Evolutionary conservation across 495 filamentous ascomycete species (phyloP), one percentile per base, ranked within the genome.

Genomic region (Neurospora sp.): DNA sequence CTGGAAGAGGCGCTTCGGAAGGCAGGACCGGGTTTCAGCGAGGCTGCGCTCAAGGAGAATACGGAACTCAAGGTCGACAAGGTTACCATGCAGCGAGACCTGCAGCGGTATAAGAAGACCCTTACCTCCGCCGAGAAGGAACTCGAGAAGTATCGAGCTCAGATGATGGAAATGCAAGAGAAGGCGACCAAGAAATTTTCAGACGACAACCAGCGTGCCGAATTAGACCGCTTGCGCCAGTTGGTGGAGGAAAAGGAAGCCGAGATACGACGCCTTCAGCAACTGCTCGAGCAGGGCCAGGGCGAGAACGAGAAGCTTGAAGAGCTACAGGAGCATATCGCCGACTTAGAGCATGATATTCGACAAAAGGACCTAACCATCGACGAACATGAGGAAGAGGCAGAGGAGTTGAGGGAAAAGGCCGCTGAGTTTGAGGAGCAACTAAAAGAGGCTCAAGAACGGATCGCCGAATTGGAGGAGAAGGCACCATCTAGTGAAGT

Each of bases 61-160:
- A 95, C 95, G 20, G 95, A 97, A 74, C 89, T 99, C 49, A 98
- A 98, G 82, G 93, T 97, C 71, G 89, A 95, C 79, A 91, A 91
- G 79, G 86, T 95, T 71, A 95, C 92, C 2, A 91, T 98, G 87
- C 90, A 95, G 78, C 88, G 90, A 70, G 96, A 99, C 75, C 88
- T 99, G 14, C 88, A 90, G 70, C 89, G 89, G 71, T 96, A 94
- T 82, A 90, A 91, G 78, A 97, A 97, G 80, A 89, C 87, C 9
- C 85, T 99, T 16, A 86, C 86, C 41, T 85, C 88, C 46, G 93
- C 93, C 38, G 93, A 98, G 83, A 91, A 91, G 72, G 93, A 88
- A 60, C 82, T 96, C 5, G 93, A 96, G 79, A 83, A 86, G 69
- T 97, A 93, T 78, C 86, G 90, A 69, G 86, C 90, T 74, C 92